Evolutionary conservation across 2,329 filamentous ascomycete genomes (phyloP).

Genomic region (Sporothrix globosa): DNA sequence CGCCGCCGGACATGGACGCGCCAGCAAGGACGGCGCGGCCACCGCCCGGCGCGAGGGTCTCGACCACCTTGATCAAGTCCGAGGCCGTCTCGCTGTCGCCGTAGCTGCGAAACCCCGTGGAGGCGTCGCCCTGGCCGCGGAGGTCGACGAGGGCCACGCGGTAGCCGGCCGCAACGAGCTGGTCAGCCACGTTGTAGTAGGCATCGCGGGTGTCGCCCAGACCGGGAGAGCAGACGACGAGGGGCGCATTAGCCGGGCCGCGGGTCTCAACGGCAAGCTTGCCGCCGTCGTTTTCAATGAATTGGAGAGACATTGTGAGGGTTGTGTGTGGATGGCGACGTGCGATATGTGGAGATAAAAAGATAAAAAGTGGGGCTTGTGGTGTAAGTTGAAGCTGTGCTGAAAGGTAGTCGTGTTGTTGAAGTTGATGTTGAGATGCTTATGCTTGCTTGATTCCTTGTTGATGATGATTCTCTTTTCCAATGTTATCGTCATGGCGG

Average conservation of each 20-base stretch:
- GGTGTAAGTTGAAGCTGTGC: background rate
- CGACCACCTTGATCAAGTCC: conserved; percentile 33
- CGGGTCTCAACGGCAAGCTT: conserved; percentile 37
- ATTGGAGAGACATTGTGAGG: conserved; percentile 22
- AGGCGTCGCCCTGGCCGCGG: conserved; percentile 36
- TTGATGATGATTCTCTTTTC: conserved; percentile 1
- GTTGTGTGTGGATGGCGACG: background rate
- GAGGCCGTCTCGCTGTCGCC: conserved; percentile 35
- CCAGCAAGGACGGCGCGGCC: conserved; percentile 34
- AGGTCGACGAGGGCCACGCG: conserved; percentile 36
- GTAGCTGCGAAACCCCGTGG: conserved; percentile 29
- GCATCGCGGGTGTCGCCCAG: conserved; percentile 36
- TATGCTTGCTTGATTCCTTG: background rate
- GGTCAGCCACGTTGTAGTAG: conserved; percentile 34
- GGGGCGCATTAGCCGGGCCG: conserved; percentile 29
- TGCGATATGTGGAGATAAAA: background rate
- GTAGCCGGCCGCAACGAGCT: conserved; percentile 36
- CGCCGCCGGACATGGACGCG: conserved; percentile 35
- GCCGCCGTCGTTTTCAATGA: conserved; percentile 28
- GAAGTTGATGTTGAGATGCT: background rate
- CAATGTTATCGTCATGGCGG: background rate
- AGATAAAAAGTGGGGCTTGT: background rate
- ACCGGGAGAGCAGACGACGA: conserved; percentile 36
- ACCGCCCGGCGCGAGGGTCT: background rate
- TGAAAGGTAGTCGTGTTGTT: background rate